Base-by-base conservation (phyloP, 2,329 filamentous ascomycete species). In the Macrophomina tecta region DNA sequence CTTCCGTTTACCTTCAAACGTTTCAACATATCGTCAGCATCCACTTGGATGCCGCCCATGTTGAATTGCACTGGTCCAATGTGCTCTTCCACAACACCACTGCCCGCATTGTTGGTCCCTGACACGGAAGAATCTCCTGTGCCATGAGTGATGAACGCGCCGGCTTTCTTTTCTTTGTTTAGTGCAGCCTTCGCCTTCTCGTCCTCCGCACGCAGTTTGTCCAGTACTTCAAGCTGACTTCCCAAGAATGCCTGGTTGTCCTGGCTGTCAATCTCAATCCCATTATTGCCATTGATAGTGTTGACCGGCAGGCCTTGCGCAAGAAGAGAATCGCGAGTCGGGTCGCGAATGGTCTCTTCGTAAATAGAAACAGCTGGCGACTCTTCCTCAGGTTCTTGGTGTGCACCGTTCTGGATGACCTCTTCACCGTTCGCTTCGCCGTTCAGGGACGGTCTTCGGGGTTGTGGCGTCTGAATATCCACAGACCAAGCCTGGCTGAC, bases 1-100 rank as follows among this genome's bases (percentile, higher is more conserved):
- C 5, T 9, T 30, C 9, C 11, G 55, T 72, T 45, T 80, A 94
- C 92, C 87, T 93, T 94, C 68, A 97, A 83, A 72, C 91, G 88
- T 78, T 93, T 91, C 67, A 97, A 81, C 91, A 96, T 95, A 74
- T 97, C 93, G 75, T 97, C 94, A 8, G 93, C 93, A 79, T 97
- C 93, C 36, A 97, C 92, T 76, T 97, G 93, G 69, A 99, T 97
- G 64, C 95, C 95, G 49, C 95, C 95, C 86, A 99, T 95, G 77
- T 99, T 99, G 82, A 98, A 97, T 75, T 97, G 93, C 70, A 97
- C 93, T 0, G 94, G 93, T 0, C 94, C 94, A 73, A 97, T 97
- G 73, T 97, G 93, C 68, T 80, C 77, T 65, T 80, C 78, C 4
- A 80, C 77, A 11, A 80, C 75, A n/a, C 77, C 76, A 48, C 76